Evolutionary conservation across 345 rosid species (phyloP).

Genomic region (Syzygium jambos): DNA sequence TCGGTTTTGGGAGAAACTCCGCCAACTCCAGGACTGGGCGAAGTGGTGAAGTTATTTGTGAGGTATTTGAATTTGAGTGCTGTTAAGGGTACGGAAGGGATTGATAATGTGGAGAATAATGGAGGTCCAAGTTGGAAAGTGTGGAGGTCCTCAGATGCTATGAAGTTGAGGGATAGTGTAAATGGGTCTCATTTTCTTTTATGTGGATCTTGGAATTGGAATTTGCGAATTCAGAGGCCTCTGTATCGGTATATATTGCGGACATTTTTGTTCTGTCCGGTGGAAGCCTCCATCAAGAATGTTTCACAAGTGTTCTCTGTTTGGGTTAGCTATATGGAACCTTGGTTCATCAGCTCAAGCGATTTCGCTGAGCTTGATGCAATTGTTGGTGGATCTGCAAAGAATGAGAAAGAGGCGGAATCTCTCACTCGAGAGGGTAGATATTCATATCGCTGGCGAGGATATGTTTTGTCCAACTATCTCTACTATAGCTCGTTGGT

Average conservation of each 20-base stretch:
- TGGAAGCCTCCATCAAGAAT: constrained; percentile 68
- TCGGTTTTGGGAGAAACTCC: constrained; percentile 58
- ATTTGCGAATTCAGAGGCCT: constrained; percentile 62
- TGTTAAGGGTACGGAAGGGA: constrained; percentile 18
- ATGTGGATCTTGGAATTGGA: constrained; percentile 51
- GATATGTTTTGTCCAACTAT: constrained; percentile 74
- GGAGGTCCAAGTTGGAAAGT: constrained; percentile 20
- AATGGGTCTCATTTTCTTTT: constrained; percentile 12
- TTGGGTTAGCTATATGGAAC: constrained; percentile 78
- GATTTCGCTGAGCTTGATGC: constrained; percentile 59
- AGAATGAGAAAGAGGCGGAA: constrained; percentile 30
- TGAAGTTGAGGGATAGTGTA: constrained; percentile 24
- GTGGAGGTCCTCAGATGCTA: constrained; percentile 33
- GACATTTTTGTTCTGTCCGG: constrained; percentile 71
- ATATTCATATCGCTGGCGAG: constrained; percentile 60
- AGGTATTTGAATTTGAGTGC: constrained; percentile 73
- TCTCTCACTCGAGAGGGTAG: constrained; percentile 18
- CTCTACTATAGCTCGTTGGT: constrained; percentile 81
- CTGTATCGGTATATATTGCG: constrained; percentile 71
- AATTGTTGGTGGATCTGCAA: constrained; percentile 25
- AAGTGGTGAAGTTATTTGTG: constrained; percentile 73
- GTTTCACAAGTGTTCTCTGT: constrained; percentile 74
- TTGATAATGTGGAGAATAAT: constrained; percentile 22
- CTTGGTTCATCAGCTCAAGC: constrained; percentile 58
- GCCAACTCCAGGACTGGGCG: constrained; percentile 65